Base-by-base conservation (phyloP, 139 green algal species). In the Chlorella sp. region DNA sequence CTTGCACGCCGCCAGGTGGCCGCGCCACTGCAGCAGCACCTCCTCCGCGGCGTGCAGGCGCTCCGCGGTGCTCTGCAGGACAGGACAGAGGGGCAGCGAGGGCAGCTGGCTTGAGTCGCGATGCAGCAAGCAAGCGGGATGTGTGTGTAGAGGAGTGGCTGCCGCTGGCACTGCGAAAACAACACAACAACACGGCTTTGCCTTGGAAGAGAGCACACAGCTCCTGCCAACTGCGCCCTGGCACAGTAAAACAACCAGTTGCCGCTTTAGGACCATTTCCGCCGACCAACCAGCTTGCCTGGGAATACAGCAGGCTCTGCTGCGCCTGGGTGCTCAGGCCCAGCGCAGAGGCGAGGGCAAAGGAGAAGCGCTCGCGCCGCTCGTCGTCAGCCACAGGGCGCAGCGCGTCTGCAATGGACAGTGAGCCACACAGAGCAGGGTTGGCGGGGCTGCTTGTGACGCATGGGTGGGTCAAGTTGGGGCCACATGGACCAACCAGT, bases 1-100 rank as follows among this genome's bases (percentile, higher is more conserved):
- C 51, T 60, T 60, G 51, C 65, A 43, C 40, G 69, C 69, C 9
- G 69, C 69, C 69, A 76, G 38, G 38, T 34, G 69, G 38, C 69
- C 6, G 69, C 69, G 38, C 69, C 38, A 51, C 69, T 76, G 40
- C 22, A 76, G 69, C 69, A 76, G 69, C 69, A 51, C 69, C 38
- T 32, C 6, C 69, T 76, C 38, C 9, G 40, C 69, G 38, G 40
- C 22, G 69, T 76, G 69, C 69, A 76, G 69, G 30, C 69, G 69
- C 69, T 48, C 69, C 38, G 69, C 38, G 19, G 69, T 76, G 69
- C 69, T 76, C 69, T 76, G 69, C 69, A 34, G 40, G 16, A 16
- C 46, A 7, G 68, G 36, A 26, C 13, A 13, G 51, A 13, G 16
- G n/a, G n/a, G n/a, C n/a, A n/a, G n/a, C n/a, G n/a, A n/a, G n/a